Evolutionary conservation across 768 basidiomycete genomes (phyloP), one percentile per base, ranked within the genome.

Genomic region (Mycena filopes): DNA sequence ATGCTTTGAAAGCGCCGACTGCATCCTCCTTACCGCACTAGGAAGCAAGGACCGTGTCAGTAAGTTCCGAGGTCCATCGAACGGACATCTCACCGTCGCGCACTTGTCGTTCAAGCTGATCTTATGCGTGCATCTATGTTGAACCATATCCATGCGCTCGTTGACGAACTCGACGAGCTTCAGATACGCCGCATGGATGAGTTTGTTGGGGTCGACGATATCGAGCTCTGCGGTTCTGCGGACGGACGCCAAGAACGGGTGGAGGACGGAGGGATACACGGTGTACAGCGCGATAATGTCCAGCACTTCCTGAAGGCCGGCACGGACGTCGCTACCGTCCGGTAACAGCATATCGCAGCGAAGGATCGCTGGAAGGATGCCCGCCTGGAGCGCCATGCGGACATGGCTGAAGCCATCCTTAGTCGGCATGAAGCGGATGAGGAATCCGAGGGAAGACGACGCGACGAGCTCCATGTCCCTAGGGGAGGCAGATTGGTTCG

Each of bases 251-350:
- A 60, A 53, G 42, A 60, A 51, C 5, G 41, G 50, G 41, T 42
- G 49, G 18, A 60, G 41, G 28, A 53, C 50, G 59, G 48, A 60
- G 2, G 59, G 59, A 42, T 60, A 60, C 4, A 51, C 18, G 29
- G 36, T 36, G 42, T 60, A 53, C 16, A 60, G 50, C 41, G 59
- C 29, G 36, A 60, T 26, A 4, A 33, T 23, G 33, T 49, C 41
- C 4, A 60, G 50, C 1, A 50, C 4, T 38, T 60, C 13, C 11
- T 10, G 0, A 23, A 38, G 40, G 18, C 53, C 21, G 3, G 18
- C 48, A 21, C 31, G 13, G 0, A n/a, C 28, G 16, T 28, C 18
- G 12, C 20, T 43, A 3, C n/a, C 48, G 13, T 29, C 10, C 23
- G 59, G 9, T 1, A 53, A 18, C 49, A 41, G 53, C n/a, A 29